Evolutionary conservation across 768 basidiomycete genomes (phyloP).

Genomic region (Termitomyces sp.): DNA sequence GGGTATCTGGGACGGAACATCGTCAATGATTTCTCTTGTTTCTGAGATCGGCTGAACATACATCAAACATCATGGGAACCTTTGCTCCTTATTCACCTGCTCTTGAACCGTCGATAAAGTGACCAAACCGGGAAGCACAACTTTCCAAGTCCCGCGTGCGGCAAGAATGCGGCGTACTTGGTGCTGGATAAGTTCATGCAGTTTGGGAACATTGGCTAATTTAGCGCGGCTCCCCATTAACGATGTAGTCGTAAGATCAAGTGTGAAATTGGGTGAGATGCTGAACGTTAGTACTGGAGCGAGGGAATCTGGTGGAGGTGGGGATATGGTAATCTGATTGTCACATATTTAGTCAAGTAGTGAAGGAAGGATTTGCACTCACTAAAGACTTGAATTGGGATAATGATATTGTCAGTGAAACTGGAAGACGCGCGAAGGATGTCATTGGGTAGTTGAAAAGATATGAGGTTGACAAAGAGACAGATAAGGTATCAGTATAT

Average conservation of each 20-base stretch:
- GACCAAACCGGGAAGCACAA: constrained; percentile 65
- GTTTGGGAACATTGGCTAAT: constrained; percentile 93
- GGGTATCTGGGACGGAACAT: background rate
- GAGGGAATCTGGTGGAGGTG: constrained; percentile 53
- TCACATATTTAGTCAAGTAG: background rate
- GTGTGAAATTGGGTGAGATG: constrained; percentile 82
- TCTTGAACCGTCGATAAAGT: constrained; percentile 31
- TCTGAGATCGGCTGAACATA: background rate
- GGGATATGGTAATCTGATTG: constrained; percentile 57
- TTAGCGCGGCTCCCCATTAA: constrained; percentile 97
- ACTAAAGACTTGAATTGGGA: constrained; percentile 72
- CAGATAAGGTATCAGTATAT: constrained; percentile 80
- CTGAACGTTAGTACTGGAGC: constrained; percentile 67
- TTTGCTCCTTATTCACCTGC: constrained; percentile 34
- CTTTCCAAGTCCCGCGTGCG: constrained; percentile 60
- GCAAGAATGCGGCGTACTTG: constrained; percentile 72
- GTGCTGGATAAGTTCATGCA: constrained; percentile 90
- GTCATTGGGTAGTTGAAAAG: constrained; percentile 83
- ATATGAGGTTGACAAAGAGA: constrained; percentile 81
- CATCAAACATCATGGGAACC: constrained; percentile 16
- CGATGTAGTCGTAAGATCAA: constrained; percentile 85
- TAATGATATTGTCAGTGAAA: constrained; percentile 77
- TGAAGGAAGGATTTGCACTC: constrained; percentile 22
- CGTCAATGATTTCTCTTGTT: background rate
- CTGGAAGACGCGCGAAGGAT: constrained; percentile 80